Percentiles rank a stretch among this genome's conserved stretches.
These are phyloP conservation scores for Pythium brassicae DNA, from an alignment of 352 stramenopile genomes.

Conservation along the genomic window DNA sequence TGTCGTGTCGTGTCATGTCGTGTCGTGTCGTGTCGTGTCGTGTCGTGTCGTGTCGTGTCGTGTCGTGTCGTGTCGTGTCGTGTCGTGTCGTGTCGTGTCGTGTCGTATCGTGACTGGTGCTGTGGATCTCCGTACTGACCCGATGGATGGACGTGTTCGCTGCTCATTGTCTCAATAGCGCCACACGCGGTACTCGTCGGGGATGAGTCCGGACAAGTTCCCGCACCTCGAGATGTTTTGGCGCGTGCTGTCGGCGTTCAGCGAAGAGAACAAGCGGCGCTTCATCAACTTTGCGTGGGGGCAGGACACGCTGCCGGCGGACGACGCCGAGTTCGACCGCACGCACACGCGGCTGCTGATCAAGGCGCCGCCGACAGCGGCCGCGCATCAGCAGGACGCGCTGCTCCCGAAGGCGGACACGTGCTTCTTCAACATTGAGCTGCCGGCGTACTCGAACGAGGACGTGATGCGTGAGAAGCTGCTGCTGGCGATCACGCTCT, in stretches of 20 bases:
- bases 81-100: too few relatives aligned
- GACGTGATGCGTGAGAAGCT: slow-evolving; percentile 68
- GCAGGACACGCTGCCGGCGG: slow-evolving; percentile 68
- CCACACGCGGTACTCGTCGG: slow-evolving; percentile 75
- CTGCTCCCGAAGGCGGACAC: slow-evolving; percentile 76
- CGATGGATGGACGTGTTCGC: too few relatives aligned
- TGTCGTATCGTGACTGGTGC: too few relatives aligned
- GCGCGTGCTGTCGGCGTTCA: slow-evolving; percentile 53
- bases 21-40: too few relatives aligned
- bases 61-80: too few relatives aligned
- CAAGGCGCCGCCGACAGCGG: slow-evolving; percentile 45
- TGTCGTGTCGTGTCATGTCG: too few relatives aligned
- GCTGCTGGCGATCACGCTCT: slow-evolving; percentile 69
- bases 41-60: too few relatives aligned
- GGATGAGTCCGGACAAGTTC: slow-evolving; percentile 66
- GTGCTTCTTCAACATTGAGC: slow-evolving; percentile 85
- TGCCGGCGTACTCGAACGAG: slow-evolving; percentile 71
- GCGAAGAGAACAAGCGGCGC: slow-evolving; percentile 68
- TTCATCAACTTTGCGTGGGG: slow-evolving; percentile 88
- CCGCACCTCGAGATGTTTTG: slow-evolving; percentile 79
- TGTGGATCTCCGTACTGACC: too few relatives aligned
- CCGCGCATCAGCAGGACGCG: slow-evolving; percentile 44
- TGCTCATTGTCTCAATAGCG: slow-evolving; percentile 43
- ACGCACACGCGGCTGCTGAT: slow-evolving; percentile 71
- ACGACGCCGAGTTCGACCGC: slow-evolving; percentile 78